These are phyloP conservation scores for Fusarium beomiforme DNA, from an alignment of 2,329 filamentous ascomycete genomes.

Conservation along the genomic window DNA sequence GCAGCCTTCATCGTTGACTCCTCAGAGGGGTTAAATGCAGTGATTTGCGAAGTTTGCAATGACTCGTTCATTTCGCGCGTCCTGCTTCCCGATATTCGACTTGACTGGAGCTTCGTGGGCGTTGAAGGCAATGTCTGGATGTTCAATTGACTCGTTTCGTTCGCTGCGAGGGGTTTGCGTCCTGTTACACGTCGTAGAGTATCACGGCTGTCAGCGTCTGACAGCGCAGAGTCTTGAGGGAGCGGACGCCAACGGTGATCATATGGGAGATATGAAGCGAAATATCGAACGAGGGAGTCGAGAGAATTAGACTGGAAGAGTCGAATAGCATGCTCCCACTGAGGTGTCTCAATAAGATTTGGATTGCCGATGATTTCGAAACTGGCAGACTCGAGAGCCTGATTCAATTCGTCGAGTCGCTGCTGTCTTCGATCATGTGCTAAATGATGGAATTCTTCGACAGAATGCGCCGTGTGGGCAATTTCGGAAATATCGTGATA, in stretches of 20 bases:
- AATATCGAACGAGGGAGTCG: conserved; percentile 66
- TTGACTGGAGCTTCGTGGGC: no score
- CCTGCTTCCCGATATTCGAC: no score
- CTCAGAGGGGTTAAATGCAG: no score
- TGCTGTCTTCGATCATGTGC: conserved; percentile 61
- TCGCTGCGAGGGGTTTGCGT: no score
- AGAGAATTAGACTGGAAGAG: conserved; percentile 65
- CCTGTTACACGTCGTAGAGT: no score
- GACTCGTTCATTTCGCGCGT: no score
- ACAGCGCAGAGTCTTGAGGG: background rate
- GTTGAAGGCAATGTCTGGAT: no score
- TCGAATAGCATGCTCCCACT: conserved; percentile 65
- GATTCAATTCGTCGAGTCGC: conserved; percentile 62
- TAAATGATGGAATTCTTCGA: conserved; percentile 61
- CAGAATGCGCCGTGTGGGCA: conserved; percentile 56
- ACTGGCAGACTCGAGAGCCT: conserved; percentile 63
- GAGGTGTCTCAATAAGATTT: conserved; percentile 61
- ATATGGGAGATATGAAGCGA: conserved; percentile 44
- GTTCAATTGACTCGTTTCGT: no score
- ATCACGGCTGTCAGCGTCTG: background rate
- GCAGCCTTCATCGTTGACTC: no score
- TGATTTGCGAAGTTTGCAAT: no score
- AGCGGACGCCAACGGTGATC: background rate
- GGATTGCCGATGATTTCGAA: conserved; percentile 66
- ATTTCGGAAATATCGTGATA: conserved; percentile 68